phyloP scores from a whole-genome alignment of 768 basidiomycete genomes.

The Neoboletus brunneissimus region DNA sequence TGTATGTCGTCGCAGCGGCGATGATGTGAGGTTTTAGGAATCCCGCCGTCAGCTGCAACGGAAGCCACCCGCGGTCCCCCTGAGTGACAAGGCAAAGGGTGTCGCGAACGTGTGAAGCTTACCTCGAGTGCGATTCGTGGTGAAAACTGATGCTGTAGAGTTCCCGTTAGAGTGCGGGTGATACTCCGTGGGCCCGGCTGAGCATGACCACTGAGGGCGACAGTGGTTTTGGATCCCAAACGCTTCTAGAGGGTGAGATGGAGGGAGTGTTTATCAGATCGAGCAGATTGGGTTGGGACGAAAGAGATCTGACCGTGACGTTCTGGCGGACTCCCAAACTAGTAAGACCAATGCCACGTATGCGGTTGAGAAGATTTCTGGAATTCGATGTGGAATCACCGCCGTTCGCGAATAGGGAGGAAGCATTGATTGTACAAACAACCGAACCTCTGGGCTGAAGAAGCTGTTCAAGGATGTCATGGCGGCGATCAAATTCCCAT shows the following conservation, averaged over 20 bases:
- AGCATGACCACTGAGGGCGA: conserved; percentile 41
- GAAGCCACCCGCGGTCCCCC: conserved; percentile 14
- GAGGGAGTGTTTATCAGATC: conserved; percentile 20
- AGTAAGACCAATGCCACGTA: conserved; percentile 36
- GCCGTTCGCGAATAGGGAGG: conserved; percentile 43
- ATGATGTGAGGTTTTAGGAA: conserved; percentile 42
- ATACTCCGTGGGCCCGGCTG: conserved; percentile 21
- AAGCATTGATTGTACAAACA: conserved; percentile 47
- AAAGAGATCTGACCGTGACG: conserved; percentile 38
- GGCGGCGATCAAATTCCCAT: conserved; percentile 38
- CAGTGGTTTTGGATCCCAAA: conserved; percentile 43
- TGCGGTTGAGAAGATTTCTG: conserved; percentile 32
- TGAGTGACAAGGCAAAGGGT: conserved; percentile 8
- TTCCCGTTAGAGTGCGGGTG: conserved; percentile 55
- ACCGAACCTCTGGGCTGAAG: conserved; percentile 47
- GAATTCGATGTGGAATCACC: conserved; percentile 27
- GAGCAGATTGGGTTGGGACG: conserved; percentile 14
- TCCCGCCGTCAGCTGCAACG: conserved; percentile 38
- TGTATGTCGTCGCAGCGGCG: conserved; percentile 46
- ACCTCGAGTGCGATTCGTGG: conserved; percentile 56
- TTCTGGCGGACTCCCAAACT: conserved; percentile 42
- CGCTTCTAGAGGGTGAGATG: conserved; percentile 41
- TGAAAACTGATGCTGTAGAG: conserved; percentile 74
- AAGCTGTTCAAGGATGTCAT: conserved; percentile 36
- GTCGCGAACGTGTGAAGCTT: conserved; percentile 19